Evolutionary conservation across 2,329 filamentous ascomycete genomes (phyloP).

Genomic region (Paracamarosporium sp.): DNA sequence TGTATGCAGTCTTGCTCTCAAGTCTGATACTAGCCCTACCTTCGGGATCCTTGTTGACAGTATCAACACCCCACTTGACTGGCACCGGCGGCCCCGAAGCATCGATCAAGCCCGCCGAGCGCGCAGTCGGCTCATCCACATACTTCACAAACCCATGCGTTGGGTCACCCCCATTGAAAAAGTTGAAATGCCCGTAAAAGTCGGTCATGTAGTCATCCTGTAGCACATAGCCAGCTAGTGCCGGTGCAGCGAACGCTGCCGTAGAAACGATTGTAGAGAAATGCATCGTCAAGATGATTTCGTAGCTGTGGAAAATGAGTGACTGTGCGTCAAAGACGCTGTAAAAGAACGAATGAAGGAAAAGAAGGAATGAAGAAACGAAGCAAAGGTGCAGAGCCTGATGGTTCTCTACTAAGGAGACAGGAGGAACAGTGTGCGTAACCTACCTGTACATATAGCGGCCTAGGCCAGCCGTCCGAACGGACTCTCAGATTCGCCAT

Average conservation of each 20-base stretch:
- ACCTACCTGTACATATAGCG: conserved; percentile 31
- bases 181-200: conserved; percentile 55
- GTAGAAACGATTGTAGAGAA: conserved; percentile 43
- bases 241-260: conserved; percentile 40
- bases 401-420: conserved; percentile 14
- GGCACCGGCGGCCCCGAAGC: conserved; percentile 31
- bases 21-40: conserved; percentile 57
- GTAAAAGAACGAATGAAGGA: background rate
- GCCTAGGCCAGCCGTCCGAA: conserved; percentile 5
- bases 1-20: conserved; percentile 54
- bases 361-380: conserved; percentile 25
- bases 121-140: conserved; percentile 46
- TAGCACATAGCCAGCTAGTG: conserved; percentile 50
- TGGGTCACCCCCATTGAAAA: conserved; percentile 52
- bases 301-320: conserved; percentile 33
- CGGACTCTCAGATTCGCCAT: conserved; percentile 5
- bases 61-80: conserved; percentile 57
- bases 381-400: conserved; percentile 15
- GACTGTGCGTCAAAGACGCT: conserved; percentile 43
- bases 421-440: background rate
- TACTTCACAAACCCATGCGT: conserved; percentile 54
- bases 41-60: conserved; percentile 41
- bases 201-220: conserved; percentile 49
- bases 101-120: conserved; percentile 51
- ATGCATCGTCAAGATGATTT: conserved; percentile 41